Evolutionary conservation across 23 red algal genomes (phyloP).

Genomic region (Cyanidiococcus yangmingshanensis): DNA sequence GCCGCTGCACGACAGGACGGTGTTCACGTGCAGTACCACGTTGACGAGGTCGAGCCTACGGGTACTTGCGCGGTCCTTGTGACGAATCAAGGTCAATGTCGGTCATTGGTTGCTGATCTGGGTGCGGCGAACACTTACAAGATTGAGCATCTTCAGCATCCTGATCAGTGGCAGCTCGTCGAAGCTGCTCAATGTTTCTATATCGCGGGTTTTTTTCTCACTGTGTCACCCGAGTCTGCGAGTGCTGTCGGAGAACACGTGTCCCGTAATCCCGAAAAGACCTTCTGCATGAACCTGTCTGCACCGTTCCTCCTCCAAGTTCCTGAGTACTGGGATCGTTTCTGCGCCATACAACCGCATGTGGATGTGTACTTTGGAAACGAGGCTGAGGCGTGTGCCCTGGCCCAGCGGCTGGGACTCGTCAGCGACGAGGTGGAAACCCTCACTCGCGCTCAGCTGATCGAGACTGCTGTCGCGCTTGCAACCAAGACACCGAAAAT

Average conservation of each 20-base stretch:
- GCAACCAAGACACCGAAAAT: constrained; percentile 38
- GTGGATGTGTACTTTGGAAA: constrained; percentile 97
- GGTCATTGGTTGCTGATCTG: constrained; percentile 89
- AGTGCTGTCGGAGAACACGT: constrained; percentile 55
- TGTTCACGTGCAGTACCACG: constrained; percentile 76
- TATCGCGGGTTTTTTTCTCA: constrained; percentile 97
- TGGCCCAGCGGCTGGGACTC: constrained; percentile 74
- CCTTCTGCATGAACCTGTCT: constrained; percentile 88
- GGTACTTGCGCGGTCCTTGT: constrained; percentile 93
- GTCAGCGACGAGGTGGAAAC: neutral
- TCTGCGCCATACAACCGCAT: constrained; percentile 67
- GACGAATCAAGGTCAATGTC: constrained; percentile 45
- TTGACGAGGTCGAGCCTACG: constrained; percentile 47
- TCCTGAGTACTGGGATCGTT: constrained; percentile 70
- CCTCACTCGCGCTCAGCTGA: constrained; percentile 14
- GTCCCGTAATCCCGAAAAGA: constrained; percentile 45
- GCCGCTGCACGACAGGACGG: constrained; percentile 46
- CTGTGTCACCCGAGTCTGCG: constrained; percentile 76
- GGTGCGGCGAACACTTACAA: constrained; percentile 89
- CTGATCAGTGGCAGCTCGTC: constrained; percentile 74
- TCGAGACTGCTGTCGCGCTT: constrained; percentile 64
- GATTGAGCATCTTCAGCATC: constrained; percentile 55
- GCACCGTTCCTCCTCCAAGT: constrained; percentile 97
- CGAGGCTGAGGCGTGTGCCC: constrained; percentile 68
- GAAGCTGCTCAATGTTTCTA: constrained; percentile 72